Conservation (phyloP, 176 grass and related monocot species). For the Oryza coarctata region DNA sequence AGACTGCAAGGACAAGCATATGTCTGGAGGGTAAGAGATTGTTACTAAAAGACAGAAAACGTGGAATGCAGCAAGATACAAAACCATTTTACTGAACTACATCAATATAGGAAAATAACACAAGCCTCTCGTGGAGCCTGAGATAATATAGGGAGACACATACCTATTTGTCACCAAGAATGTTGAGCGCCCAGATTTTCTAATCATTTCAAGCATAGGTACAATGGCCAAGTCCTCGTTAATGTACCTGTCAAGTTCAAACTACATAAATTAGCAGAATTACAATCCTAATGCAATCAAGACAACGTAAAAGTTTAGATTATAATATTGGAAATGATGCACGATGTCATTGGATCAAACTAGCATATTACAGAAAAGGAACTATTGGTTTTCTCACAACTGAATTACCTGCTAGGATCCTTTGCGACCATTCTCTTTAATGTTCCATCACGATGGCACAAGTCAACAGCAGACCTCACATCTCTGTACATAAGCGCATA, state of each 20-base stretch:
- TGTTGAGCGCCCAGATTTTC: slow-evolving; percentile 78
- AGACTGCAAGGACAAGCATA: slow-evolving; percentile 58
- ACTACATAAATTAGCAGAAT: slow-evolving; percentile 26
- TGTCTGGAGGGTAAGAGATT: slow-evolving; percentile 31
- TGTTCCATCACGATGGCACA: slow-evolving; percentile 96
- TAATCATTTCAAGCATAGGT: slow-evolving; percentile 95
- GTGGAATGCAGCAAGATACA: slow-evolving; percentile 7
- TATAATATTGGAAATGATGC: background rate
- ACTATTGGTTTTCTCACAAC: background rate
- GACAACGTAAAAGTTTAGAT: background rate
- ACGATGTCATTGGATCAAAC: slow-evolving; percentile 15
- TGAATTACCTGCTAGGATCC: slow-evolving; percentile 82
- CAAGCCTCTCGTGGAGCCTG: background rate
- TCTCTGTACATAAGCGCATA: slow-evolving; percentile 89
- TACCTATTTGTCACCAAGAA: slow-evolving; percentile 98
- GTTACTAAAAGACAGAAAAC: slow-evolving; percentile 22
- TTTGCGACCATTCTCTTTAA: slow-evolving; percentile 90
- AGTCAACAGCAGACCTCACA: slow-evolving; percentile 92
- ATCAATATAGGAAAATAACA: slow-evolving; percentile 11
- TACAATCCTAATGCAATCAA: background rate
- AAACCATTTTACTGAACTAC: slow-evolving; percentile 9
- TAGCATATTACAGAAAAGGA: slow-evolving; percentile 16
- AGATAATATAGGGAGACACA: slow-evolving; percentile 4
- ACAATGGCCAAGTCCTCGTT: slow-evolving; percentile 89
- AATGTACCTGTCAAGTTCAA: slow-evolving; percentile 69